A percentile compares a stretch with the other conserved stretches of the same genome.
Evolutionary conservation across 1,284 basidiomycete genomes (phyloP).

Genomic region (Leccinum pseudoinsigne): DNA sequence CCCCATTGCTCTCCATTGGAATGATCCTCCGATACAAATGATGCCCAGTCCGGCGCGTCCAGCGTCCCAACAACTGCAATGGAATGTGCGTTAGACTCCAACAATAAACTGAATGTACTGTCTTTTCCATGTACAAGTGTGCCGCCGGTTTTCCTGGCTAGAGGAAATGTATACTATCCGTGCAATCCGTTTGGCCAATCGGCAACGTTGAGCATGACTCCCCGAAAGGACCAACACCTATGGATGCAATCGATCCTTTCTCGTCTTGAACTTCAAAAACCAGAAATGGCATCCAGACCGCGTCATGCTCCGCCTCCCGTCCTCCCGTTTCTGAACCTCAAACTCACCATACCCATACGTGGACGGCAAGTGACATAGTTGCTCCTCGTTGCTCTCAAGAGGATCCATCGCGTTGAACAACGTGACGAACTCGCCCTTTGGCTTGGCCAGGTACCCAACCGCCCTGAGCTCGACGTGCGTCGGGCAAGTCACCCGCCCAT

Average conservation of each 20-base stretch:
- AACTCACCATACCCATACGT: conserved; percentile 57
- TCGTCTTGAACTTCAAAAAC: conserved; percentile 46
- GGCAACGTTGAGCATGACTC: conserved; percentile 4
- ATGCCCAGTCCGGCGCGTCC: conserved; percentile 62
- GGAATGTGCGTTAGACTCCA: conserved; percentile 3
- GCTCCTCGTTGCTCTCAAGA: conserved; percentile 28
- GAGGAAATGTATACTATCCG: conserved; percentile 57
- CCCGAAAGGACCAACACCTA: conserved; percentile 24
- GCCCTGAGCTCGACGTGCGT: conserved; percentile 56
- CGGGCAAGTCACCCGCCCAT: conserved; percentile 15
- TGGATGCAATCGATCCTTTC: conserved; percentile 36
- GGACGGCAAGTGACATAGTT: conserved; percentile 43
- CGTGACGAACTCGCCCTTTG: conserved; percentile 61
- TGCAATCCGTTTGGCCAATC: conserved; percentile 40
- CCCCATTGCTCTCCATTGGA: conserved; percentile 67
- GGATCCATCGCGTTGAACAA: conserved; percentile 65
- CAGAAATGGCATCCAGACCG: conserved; percentile 56
- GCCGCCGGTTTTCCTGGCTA: conserved; percentile 66
- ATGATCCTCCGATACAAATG: conserved; percentile 70
- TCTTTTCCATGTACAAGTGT: conserved; percentile 64
- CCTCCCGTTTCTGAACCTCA: conserved; percentile 43
- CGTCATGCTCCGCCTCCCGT: conserved; percentile 56
- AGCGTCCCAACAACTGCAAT: conserved; percentile 67
- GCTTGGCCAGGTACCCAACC: conserved; percentile 69
- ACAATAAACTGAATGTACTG: conserved; percentile 43